Conservation (phyloP, 2,329 filamentous ascomycete species). For the Aspergillus brasiliensis region DNA sequence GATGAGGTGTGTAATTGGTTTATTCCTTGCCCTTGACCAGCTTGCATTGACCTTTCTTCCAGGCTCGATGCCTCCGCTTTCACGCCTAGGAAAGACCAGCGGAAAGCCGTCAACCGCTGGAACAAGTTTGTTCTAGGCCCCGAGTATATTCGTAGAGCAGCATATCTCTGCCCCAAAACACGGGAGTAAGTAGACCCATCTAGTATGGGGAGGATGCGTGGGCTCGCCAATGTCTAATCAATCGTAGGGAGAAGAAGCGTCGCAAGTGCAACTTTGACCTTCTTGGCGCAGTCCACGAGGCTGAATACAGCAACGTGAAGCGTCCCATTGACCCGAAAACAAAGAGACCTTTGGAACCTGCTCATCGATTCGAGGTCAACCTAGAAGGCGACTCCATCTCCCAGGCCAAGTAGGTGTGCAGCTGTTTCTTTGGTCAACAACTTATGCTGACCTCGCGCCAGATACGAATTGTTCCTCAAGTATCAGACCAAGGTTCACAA, state of each 20-base stretch:
- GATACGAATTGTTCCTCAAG: constrained; percentile 49
- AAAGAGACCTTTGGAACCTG: constrained; percentile 48
- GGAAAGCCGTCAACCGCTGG: constrained; percentile 52
- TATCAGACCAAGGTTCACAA: constrained; percentile 52
- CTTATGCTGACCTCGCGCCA: constrained; percentile 19
- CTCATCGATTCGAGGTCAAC: constrained; percentile 52
- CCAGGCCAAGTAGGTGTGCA: constrained; percentile 45
- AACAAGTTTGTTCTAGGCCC: constrained; percentile 50
- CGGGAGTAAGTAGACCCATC: constrained; percentile 41
- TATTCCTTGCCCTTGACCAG: background rate
- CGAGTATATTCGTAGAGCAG: constrained; percentile 50
- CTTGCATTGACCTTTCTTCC: background rate
- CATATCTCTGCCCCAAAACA: constrained; percentile 47
- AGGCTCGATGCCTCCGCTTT: constrained; percentile 48
- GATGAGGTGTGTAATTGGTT: constrained; percentile 39
- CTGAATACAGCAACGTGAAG: constrained; percentile 48
- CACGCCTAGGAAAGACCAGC: constrained; percentile 49
- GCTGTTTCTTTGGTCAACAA: background rate
- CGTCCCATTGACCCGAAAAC: constrained; percentile 48
- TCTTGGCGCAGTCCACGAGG: constrained; percentile 43
- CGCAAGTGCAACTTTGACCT: constrained; percentile 49
- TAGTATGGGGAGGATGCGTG: background rate
- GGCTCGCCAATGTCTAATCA: background rate
- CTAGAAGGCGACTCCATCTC: constrained; percentile 52
- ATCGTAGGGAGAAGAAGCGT: constrained; percentile 45